A percentile compares a stretch with the other conserved stretches of the same genome.
phyloP scores from a whole-genome alignment of 208 protist genomes.

The Acanthamoeba sp. region DNA sequence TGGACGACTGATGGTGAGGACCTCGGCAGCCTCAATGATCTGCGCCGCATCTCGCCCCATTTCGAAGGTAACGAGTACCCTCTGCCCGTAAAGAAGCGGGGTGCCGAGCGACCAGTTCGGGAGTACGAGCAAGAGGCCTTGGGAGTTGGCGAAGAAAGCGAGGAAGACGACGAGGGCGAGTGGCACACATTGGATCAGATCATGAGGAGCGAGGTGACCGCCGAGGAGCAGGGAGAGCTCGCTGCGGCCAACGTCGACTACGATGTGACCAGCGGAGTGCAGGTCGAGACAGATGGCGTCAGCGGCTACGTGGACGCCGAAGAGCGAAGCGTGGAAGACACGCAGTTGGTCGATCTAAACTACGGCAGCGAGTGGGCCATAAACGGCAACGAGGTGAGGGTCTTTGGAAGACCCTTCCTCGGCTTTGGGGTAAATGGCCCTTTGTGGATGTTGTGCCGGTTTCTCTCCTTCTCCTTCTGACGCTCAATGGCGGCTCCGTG shows the following conservation, averaged over 20 bases:
- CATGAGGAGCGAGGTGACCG: background rate
- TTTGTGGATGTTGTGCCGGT: too few species aligned
- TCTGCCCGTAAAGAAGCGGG: background rate
- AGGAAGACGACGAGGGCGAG: constrained; percentile 8
- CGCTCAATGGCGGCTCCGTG: too few species aligned
- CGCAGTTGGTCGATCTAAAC: too few species aligned
- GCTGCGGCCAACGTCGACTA: background rate
- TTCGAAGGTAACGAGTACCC: background rate
- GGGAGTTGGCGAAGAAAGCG: constrained; percentile 7
- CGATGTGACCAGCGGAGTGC: background rate
- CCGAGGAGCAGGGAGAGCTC: background rate
- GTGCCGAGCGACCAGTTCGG: background rate
- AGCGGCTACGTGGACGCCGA: background rate
- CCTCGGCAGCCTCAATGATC: constrained; percentile 37
- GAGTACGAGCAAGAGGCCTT: background rate
- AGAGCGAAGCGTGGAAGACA: too few species aligned
- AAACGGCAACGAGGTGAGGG: constrained; percentile 17
- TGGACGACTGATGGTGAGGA: background rate
- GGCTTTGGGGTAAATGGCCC: background rate
- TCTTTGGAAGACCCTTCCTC: constrained; percentile 27
- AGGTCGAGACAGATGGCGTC: background rate
- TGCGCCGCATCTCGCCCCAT: background rate
- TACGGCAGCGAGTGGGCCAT: constrained; percentile 22
- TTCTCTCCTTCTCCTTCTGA: too few species aligned
- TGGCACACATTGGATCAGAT: constrained; percentile 41